Conservation (phyloP, 805 yeast genomes). For the Sugiyamaella valdiviana region DNA sequence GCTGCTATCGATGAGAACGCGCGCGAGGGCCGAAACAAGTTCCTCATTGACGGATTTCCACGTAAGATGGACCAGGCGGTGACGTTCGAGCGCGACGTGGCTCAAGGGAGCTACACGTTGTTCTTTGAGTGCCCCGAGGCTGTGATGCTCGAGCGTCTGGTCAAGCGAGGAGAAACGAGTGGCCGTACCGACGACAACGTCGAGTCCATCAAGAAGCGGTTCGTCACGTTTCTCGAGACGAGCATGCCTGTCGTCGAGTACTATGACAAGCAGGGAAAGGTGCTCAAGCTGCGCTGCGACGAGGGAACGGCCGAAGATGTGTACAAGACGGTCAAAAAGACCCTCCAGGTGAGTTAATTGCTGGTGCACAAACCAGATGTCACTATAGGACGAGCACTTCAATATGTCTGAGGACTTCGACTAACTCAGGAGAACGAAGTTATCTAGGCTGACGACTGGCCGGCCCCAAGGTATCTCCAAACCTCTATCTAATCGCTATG, state of each 20-base stretch:
- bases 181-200: constrained; percentile 92
- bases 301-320: constrained; percentile 70
- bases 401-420: no score
- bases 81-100: constrained; percentile 69
- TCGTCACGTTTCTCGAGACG: constrained; percentile 77
- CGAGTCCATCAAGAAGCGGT: constrained; percentile 85
- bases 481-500: no score
- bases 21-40: constrained; percentile 50
- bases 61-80: constrained; percentile 97
- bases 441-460: no score
- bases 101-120: constrained; percentile 32
- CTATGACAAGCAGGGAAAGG: constrained; percentile 64
- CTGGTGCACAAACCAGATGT: no score
- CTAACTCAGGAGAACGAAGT: no score
- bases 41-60: constrained; percentile 94
- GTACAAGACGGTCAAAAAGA: constrained; percentile 58
- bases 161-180: constrained; percentile 89
- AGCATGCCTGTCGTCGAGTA: constrained; percentile 91
- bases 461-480: no score
- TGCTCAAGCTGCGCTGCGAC: constrained; percentile 73
- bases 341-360: constrained; percentile 39
- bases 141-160: constrained; percentile 78
- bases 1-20: constrained; percentile 59
- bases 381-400: no score
- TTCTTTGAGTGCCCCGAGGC: constrained; percentile 57